Base-by-base conservation (phyloP, 345 rosid genomes). In the Clarkia xantiana region DNA sequence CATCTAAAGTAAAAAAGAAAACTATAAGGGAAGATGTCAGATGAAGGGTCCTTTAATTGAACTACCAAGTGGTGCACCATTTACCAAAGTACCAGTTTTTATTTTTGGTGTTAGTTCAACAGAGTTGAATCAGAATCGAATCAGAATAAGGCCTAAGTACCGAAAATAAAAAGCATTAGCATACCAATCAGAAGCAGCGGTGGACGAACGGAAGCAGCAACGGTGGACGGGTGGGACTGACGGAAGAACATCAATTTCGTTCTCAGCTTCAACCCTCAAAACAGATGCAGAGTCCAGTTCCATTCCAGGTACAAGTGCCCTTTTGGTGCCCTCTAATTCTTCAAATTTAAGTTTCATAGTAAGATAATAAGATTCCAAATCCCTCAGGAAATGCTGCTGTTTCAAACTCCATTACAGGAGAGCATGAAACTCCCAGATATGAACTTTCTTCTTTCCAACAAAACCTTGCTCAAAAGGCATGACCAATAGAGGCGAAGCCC, bases 241-340 rank as follows among this genome's bases (percentile, higher is more conserved):
- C n/a, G n/a, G n/a, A n/a, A 93, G 61, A 2, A 77, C 80, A 44
- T 53, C 57, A 44, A 78, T 75, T 65, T 93, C 99, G 54, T 82
- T 87, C 71, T 93, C 96, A 44, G 77, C 73, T 46, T 78, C 74
- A 2, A 93, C 84, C 50, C 80, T 76, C 1, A 91, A 82, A 53
- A 80, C 84, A 0, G 67, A 67, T 48, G 51, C 56, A 20, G 63
- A 41, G 9, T 75, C 90, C 11, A 80, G 45, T 42, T 75, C 90
- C 11, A 80, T 44, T 42, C 79, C 84, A 3, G 90, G 76, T 41
- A 84, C 57, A 49, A 60, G 50, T 41, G 82, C 80, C 36, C n/a
- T 64, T 6, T 65, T 63, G 6, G 70, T 77, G 11, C 53, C 62
- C 68, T 78, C 81, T 13, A 79, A 72, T 45, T 81, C 91, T 4